Percentiles rank a stretch among this genome's conserved stretches.
phyloP scores from a whole-genome alignment of 306 rosid genomes.

The Castanopsis chinensis region DNA sequence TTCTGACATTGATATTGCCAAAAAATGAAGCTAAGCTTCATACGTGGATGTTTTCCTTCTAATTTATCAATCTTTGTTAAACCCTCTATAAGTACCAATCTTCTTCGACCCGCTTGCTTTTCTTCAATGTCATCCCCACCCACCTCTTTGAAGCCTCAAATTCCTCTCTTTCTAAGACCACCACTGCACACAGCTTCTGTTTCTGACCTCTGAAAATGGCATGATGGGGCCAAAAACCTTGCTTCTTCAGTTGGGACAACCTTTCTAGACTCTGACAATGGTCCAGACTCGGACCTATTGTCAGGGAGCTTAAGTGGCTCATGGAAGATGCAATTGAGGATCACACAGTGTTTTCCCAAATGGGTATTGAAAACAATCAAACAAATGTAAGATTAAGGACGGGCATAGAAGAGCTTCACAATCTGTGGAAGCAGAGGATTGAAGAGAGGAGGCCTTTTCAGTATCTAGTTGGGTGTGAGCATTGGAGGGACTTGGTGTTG shows the following conservation, averaged over 20 bases:
- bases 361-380: conserved; percentile 10
- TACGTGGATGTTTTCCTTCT: conserved; percentile 19
- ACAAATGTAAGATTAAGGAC: conserved; percentile 37
- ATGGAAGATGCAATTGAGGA: conserved; percentile 61
- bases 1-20: conserved; percentile 6
- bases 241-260: conserved; percentile 64
- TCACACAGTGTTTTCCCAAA: conserved; percentile 10
- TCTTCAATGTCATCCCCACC: conserved; percentile 21
- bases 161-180: conserved; percentile 68
- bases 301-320: conserved; percentile 85
- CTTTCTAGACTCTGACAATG: conserved; percentile 60
- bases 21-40: conserved; percentile 52
- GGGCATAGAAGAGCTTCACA: conserved; percentile 56
- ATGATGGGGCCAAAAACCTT: conserved; percentile 64
- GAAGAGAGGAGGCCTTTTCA: conserved; percentile 79
- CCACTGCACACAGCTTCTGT: conserved; percentile 49
- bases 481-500: conserved; percentile 88
- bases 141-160: conserved; percentile 41
- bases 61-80: conserved; percentile 26
- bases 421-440: conserved; percentile 75
- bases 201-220: conserved; percentile 67
- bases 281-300: conserved; percentile 63
- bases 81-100: conserved; percentile 17
- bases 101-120: conserved; percentile 32
- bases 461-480: conserved; percentile 90